phyloP scores from a whole-genome alignment of 106 monocot genomes.

The Dendrobium catenatum region DNA sequence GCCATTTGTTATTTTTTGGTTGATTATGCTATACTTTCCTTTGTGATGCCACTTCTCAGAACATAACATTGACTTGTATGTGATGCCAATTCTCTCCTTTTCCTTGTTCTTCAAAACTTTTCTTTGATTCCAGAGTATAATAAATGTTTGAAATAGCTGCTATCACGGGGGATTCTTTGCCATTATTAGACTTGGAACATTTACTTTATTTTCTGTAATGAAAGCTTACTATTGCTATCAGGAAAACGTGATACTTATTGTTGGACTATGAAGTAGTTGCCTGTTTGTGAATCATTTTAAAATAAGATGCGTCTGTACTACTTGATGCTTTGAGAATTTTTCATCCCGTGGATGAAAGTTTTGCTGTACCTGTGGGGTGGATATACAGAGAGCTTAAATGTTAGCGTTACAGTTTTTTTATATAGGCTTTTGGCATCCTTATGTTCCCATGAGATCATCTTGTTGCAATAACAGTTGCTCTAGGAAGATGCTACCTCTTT shows the following conservation, averaged over 20 bases:
- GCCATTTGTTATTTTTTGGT: background rate
- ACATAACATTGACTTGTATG: background rate
- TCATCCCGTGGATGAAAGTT: background rate
- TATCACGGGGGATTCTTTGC: background rate
- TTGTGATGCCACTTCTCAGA: background rate
- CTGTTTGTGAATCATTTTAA: background rate
- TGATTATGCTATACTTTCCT: background rate
- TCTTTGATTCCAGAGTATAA: background rate
- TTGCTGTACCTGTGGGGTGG: background rate
- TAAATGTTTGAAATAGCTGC: background rate
- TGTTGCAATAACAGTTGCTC: no score
- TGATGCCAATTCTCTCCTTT: background rate
- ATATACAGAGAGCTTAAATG: background rate
- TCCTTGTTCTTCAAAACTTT: background rate
- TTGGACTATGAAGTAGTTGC: background rate
- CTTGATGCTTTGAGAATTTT: background rate
- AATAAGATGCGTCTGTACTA: background rate
- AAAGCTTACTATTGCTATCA: background rate
- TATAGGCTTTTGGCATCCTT: no score
- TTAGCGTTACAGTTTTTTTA: background rate
- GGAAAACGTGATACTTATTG: background rate
- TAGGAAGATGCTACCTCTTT: no score
- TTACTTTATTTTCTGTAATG: background rate
- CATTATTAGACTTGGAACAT: background rate
- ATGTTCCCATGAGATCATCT: no score